Evolutionary conservation across 2,329 filamentous ascomycete genomes (phyloP), one percentile per base, ranked within the genome.

Genomic region (Epichloe scottii): DNA sequence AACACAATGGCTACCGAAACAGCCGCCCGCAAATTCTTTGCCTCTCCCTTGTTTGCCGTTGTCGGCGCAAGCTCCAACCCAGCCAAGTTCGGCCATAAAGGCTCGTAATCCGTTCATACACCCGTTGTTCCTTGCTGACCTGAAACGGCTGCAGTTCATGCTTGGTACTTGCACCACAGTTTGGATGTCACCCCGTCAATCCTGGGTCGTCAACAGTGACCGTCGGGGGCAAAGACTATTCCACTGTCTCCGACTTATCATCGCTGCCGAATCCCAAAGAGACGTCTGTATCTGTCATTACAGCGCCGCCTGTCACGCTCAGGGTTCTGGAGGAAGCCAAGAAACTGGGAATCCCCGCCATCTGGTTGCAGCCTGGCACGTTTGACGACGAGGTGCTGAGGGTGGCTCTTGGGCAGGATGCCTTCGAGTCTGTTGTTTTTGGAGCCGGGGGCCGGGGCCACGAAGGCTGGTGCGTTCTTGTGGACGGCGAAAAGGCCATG

Each of bases 301-400:
- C 93, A 12, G 88, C 88, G 3, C 91, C 93, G 0, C 68, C 75
- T 2, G 81, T 87, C 33, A 95, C 93, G 1, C 76, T 84, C 53
- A 71, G 81, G 60, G 72, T 94, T 7, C 72, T 97, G 40, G 74
- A 82, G 55, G 86, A 95, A 66, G 93, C 91, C 0, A 86, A 83
- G 66, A 72, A 78, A 51, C 73, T 85, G 11, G 84, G 89, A 3
- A 71, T 95, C 43, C 76, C 79, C 17, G 78, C 87, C 26, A 82
- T 95, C 5, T 95, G 88, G 86, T 71, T 97, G 57, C 93, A 97
- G 70, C 93, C 93, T 0, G 93, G 91, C 1, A 90, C 82, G 15
- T 97, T 86, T 63, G 82, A 95, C 63, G 79, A 86, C 48, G 79
- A 81, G 52, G 85, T 89, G 21, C 63, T 95, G 55, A 71, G 76